phyloP scores from a whole-genome alignment of 2,329 filamentous ascomycete genomes.

The Aureobasidium lini region DNA sequence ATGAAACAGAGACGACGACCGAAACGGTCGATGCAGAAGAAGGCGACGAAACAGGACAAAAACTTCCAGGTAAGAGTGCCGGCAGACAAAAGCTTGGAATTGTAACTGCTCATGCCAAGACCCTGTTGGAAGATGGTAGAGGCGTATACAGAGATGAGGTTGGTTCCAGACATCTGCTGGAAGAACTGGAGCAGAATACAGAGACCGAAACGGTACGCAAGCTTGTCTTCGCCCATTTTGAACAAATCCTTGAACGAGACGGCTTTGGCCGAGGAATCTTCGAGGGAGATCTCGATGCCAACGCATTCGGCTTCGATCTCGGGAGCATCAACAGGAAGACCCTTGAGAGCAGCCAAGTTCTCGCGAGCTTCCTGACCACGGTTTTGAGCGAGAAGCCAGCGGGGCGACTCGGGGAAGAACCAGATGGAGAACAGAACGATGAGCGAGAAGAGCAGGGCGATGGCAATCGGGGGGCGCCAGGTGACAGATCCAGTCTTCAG shows the following conservation, averaged over 20 bases:
- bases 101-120: slow-evolving; percentile 32
- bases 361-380: slow-evolving; percentile 24
- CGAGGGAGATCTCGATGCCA: slow-evolving; percentile 43
- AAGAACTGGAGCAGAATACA: slow-evolving; percentile 45
- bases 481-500: slow-evolving; percentile 32
- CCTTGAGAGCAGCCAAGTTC: slow-evolving; percentile 35
- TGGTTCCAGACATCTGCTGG: slow-evolving; percentile 45
- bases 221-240: slow-evolving; percentile 44
- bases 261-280: slow-evolving; percentile 33
- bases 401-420: slow-evolving; percentile 32
- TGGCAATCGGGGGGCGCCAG: slow-evolving; percentile 39
- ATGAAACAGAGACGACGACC: slow-evolving; percentile 47
- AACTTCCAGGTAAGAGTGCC: slow-evolving; percentile 50
- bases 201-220: slow-evolving; percentile 43
- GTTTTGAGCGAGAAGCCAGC: slow-evolving; percentile 31
- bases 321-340: slow-evolving; percentile 30
- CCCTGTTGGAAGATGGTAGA: slow-evolving; percentile 25
- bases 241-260: slow-evolving; percentile 38
- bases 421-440: slow-evolving; percentile 27
- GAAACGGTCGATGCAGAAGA: slow-evolving; percentile 45
- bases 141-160: slow-evolving; percentile 24
- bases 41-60: slow-evolving; percentile 43
- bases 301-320: slow-evolving; percentile 37
- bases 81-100: slow-evolving; percentile 37
- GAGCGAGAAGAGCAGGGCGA: slow-evolving; percentile 39